Percentiles rank a stretch among this genome's conserved stretches.
phyloP scores from a whole-genome alignment of 257 asterid species.

The Eucommia ulmoides region DNA sequence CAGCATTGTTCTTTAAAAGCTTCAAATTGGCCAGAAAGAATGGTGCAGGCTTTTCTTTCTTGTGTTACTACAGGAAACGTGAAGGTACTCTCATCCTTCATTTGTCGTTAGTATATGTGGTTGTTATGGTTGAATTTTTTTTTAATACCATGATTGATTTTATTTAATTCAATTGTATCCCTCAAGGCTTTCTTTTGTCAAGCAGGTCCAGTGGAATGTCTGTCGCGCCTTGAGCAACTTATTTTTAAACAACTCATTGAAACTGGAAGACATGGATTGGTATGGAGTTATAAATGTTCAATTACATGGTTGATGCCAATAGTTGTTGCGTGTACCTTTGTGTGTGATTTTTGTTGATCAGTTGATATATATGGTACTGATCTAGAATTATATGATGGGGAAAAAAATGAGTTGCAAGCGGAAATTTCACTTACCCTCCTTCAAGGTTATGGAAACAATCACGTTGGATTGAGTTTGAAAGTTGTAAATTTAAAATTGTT shows the following conservation, averaged over 20 bases:
- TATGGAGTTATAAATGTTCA: slow-evolving; percentile 17
- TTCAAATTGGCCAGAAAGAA: slow-evolving; percentile 54
- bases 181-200: slow-evolving; percentile 7
- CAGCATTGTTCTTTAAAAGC: slow-evolving; percentile 23
- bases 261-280: slow-evolving; percentile 71
- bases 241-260: slow-evolving; percentile 57
- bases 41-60: slow-evolving; percentile 90
- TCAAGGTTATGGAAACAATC: too few relatives aligned
- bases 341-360: too few relatives aligned
- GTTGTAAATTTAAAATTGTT: not conserved
- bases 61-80: slow-evolving; percentile 93
- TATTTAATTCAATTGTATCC: slow-evolving; percentile 1
- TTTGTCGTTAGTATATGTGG: not conserved
- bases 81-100: slow-evolving; percentile 36
- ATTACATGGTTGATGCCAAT: not conserved
- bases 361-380: too few relatives aligned
- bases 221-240: slow-evolving; percentile 92
- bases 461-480: too few relatives aligned
- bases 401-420: too few relatives aligned
- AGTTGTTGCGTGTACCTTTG: too few relatives aligned
- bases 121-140: too few relatives aligned
- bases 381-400: too few relatives aligned
- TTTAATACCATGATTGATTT: not conserved
- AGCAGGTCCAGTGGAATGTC: slow-evolving; percentile 96
- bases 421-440: too few relatives aligned